Evolutionary conservation across 129 eudicot genomes (phyloP).

Genomic region (Chrysanthemum makinoi): DNA sequence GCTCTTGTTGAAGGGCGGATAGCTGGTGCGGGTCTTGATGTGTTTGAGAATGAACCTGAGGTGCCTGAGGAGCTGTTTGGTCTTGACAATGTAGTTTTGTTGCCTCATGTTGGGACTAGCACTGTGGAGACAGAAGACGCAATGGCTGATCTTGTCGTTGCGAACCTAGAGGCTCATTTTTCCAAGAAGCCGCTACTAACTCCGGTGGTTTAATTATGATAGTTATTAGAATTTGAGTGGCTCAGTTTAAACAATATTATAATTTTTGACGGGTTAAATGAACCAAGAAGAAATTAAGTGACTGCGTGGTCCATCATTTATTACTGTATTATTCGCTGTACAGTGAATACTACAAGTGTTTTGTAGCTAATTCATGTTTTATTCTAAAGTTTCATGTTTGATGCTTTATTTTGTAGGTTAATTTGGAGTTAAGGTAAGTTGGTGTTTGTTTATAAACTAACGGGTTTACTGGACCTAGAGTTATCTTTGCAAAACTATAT

Average conservation of each 20-base stretch:
- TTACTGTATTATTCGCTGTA: no score
- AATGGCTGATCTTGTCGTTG: slow-evolving; percentile 78
- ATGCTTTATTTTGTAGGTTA: not conserved
- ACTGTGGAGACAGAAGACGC: slow-evolving; percentile 59
- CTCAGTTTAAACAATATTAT: no score
- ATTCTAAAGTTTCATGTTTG: not conserved
- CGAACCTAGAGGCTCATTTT: slow-evolving; percentile 76
- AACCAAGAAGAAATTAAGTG: no score
- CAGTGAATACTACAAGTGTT: no score
- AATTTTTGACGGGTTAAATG: no score
- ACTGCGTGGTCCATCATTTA: no score
- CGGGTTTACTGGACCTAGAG: not conserved
- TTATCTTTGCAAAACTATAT: not conserved
- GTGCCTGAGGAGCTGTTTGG: slow-evolving; percentile 60
- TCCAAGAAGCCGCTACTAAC: slow-evolving; percentile 54
- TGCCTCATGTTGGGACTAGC: slow-evolving; percentile 60
- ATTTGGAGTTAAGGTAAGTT: not conserved
- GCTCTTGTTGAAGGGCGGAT: slow-evolving; percentile 77
- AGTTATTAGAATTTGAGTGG: no score
- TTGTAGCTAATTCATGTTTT: no score
- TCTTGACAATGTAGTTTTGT: slow-evolving; percentile 56
- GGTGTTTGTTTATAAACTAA: not conserved
- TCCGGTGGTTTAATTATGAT: slow-evolving; percentile 40
- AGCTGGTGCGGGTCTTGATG: slow-evolving; percentile 93
- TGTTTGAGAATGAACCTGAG: slow-evolving; percentile 68